Conservation (phyloP, 75 land plant genomes). For the Sequoia sempervirens region DNA sequence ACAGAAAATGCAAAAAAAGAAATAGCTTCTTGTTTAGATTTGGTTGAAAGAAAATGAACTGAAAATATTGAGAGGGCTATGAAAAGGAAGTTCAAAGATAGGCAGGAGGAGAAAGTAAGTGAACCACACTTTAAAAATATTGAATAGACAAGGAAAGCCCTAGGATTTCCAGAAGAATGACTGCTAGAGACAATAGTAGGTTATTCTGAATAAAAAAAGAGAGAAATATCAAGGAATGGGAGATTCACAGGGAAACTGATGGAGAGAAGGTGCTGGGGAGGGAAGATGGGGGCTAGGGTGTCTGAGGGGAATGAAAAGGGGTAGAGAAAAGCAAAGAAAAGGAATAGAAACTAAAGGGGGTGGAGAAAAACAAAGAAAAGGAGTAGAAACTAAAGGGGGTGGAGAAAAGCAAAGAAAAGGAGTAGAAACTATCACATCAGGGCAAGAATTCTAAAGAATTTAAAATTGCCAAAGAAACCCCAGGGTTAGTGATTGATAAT, state of each 20-base stretch:
- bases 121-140: neutral
- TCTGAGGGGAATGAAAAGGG: too few species aligned
- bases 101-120: neutral
- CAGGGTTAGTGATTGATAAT: too few species aligned
- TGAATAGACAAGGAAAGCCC: neutral
- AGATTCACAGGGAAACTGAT: neutral
- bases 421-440: neutral
- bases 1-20: neutral
- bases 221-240: neutral
- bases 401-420: too few species aligned
- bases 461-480: neutral
- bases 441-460: neutral
- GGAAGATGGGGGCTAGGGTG: too few species aligned
- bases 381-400: neutral
- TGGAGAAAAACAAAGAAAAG: too few species aligned
- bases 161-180: neutral
- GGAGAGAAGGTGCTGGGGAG: neutral
- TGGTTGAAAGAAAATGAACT: neutral
- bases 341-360: neutral
- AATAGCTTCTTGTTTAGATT: neutral
- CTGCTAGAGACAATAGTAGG: neutral
- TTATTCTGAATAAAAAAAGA: too few species aligned
- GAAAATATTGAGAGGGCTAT: neutral
- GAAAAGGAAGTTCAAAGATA: neutral
- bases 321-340: too few species aligned